phyloP scores from a whole-genome alignment of 768 basidiomycete species.

The Termitomyces sp. region DNA sequence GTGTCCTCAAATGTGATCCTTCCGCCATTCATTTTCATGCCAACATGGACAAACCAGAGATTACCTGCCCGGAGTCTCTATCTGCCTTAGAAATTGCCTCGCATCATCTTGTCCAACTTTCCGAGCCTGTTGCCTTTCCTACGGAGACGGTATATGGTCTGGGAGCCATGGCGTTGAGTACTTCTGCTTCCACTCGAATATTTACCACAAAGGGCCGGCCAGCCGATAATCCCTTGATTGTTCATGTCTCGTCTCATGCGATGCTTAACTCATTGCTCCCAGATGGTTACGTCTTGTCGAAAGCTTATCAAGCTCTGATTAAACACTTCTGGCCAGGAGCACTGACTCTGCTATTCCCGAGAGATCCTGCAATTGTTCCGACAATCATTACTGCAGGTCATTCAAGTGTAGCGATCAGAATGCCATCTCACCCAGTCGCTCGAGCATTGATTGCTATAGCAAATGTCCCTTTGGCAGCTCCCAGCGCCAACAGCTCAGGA shows the following conservation, averaged over 20 bases:
- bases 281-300: conserved; percentile 54
- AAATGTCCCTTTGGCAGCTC: conserved; percentile 83
- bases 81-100: conserved; percentile 56
- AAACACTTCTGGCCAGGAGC: conserved; percentile 93
- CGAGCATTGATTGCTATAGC: conserved; percentile 80
- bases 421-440: conserved; percentile 94
- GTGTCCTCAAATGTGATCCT: conserved; percentile 63
- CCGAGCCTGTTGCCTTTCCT: conserved; percentile 79
- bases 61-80: conserved; percentile 51
- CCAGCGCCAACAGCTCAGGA: conserved; percentile 92
- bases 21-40: conserved; percentile 55
- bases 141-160: conserved; percentile 99
- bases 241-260: conserved; percentile 82
- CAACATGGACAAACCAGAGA: conserved; percentile 41
- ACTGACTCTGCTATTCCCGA: conserved; percentile 88
- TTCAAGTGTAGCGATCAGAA: conserved; percentile 82
- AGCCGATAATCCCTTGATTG: conserved; percentile 94
- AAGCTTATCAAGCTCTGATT: conserved; percentile 72
- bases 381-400: conserved; percentile 78
- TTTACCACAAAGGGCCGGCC: conserved; percentile 91
- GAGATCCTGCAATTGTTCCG: conserved; percentile 60
- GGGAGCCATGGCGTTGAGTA: conserved; percentile 78
- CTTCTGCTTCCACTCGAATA: conserved; percentile 66
- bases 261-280: conserved; percentile 86
- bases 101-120: conserved; percentile 45